Percentiles rank a stretch among this genome's conserved stretches.
These are phyloP conservation scores for Tricholoma flavovirens DNA, from an alignment of 768 basidiomycete genomes.

Conservation along the genomic window DNA sequence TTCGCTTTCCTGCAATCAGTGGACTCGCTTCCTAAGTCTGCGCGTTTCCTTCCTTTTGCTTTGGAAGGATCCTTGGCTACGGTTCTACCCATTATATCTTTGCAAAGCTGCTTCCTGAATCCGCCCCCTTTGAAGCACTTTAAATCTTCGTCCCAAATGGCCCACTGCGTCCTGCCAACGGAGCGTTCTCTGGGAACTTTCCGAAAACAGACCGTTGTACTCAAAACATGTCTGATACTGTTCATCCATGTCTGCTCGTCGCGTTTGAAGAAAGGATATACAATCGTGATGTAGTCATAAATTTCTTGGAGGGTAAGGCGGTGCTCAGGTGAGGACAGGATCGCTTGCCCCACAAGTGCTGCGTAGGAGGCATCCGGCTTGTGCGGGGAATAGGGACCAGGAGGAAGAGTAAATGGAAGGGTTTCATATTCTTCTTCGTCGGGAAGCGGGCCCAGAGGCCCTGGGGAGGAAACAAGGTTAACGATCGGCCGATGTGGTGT, in stretches of 20 bases:
- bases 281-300: slow-evolving; percentile 92
- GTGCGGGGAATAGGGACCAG: slow-evolving; percentile 72
- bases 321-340: slow-evolving; percentile 77
- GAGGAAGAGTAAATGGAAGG: slow-evolving; percentile 72
- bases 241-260: slow-evolving; percentile 97
- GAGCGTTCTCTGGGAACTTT: slow-evolving; percentile 75
- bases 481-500: slow-evolving; percentile 57
- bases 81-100: slow-evolving; percentile 37
- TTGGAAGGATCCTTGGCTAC: slow-evolving; percentile 29
- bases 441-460: slow-evolving; percentile 64
- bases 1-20: slow-evolving; percentile 40
- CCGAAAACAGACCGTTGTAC: slow-evolving; percentile 86
- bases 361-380: slow-evolving; percentile 92
- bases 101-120: slow-evolving; percentile 63
- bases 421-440: slow-evolving; percentile 60
- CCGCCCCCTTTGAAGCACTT: slow-evolving; percentile 80
- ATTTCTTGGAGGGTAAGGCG: slow-evolving; percentile 92
- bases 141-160: slow-evolving; percentile 76
- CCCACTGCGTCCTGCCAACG: slow-evolving; percentile 83
- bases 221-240: slow-evolving; percentile 94
- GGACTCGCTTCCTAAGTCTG: slow-evolving; percentile 31
- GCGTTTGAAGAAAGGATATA: slow-evolving; percentile 90
- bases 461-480: slow-evolving; percentile 81
- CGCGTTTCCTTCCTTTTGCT: slow-evolving; percentile 32
- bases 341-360: slow-evolving; percentile 91